phyloP scores from a whole-genome alignment of 345 rosid species.

The Citrus trifoliata region DNA sequence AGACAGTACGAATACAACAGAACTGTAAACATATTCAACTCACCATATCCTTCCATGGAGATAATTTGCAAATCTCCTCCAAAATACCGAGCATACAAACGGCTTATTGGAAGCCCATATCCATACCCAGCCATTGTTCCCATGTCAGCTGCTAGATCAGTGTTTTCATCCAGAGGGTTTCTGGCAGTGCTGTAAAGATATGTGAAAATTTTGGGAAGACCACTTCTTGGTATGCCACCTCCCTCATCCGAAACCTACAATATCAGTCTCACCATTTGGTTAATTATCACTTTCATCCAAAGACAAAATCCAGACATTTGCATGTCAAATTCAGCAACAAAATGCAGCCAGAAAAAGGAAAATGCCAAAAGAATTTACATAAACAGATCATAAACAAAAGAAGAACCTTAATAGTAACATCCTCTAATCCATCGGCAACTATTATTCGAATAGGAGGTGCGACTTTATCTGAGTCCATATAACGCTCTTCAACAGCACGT shows the following conservation, averaged over 20 bases:
- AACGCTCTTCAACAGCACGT: constrained; percentile 90
- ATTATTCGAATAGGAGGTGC: constrained; percentile 76
- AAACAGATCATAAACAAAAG: neutral
- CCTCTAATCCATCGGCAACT: constrained; percentile 95
- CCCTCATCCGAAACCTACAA: constrained; percentile 92
- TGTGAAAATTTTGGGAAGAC: constrained; percentile 94
- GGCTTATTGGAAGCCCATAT: constrained; percentile 90
- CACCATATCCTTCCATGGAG: constrained; percentile 99
- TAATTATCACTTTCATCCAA: neutral
- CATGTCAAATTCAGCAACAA: neutral
- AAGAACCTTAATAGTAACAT: constrained; percentile 85
- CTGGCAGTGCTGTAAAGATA: constrained; percentile 94
- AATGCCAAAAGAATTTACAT: neutral
- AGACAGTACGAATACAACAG: neutral
- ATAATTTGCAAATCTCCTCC: constrained; percentile 97
- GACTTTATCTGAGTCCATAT: constrained; percentile 70
- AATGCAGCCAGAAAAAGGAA: neutral
- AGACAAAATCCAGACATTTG: neutral
- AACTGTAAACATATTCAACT: constrained; percentile 25
- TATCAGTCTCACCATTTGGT: constrained; percentile 13
- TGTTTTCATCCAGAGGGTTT: constrained; percentile 74
- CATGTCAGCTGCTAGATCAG: constrained; percentile 57
- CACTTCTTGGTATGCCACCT: constrained; percentile 96
- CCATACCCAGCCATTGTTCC: constrained; percentile 98
- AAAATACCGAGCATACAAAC: constrained; percentile 89